Evolutionary conservation across 2,329 filamentous ascomycete species (phyloP), one percentile per base, ranked within the genome.

Genomic region (Fonsecaea pugnacius): DNA sequence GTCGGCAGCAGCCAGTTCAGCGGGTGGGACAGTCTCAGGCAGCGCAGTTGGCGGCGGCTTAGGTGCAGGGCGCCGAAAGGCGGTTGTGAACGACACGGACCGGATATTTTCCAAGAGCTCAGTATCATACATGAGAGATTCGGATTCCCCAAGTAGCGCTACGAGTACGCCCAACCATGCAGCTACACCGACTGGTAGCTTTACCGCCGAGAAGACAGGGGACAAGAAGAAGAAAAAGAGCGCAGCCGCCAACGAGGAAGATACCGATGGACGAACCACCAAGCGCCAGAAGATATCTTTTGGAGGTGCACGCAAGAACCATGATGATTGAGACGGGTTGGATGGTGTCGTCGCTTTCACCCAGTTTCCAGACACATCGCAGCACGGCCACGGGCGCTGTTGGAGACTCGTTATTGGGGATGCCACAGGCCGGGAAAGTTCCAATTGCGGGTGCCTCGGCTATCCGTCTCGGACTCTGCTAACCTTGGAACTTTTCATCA

Each of bases 51-150:
- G 73, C 0, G 70, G 71, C 27, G 71, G 70, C 5, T 60, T 71
- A 18, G 73, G 73, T 6, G 69, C 71, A 6, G 73, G 74, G n/a
- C 73, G 80, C 43, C 74, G 80, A 36, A 82, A 82, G 66, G 76
- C 76, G 4, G 74, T 75, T 36, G 78, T 82, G 2, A 76, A 75
- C 50, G 80, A 83, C 58, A 65, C 72, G 10, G 80, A 83, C 70
- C 74, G 80, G 38, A 78, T 82, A 50, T 83, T 83, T 70, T 80
- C 78, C 21, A 71, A 76, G 64, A 82, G 80, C 67, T 82, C 79
- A 6, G 79, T 79, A n/a, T 78, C 77, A 64, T 82, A 79, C 63
- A 80, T 79, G 78, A 55, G 66, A 27, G 68, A 71, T 58, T 65
- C 65, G 21, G 70, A 71, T 46, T 70, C 67, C n/a, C 67, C 62